A percentile compares a stretch with the other conserved stretches of the same genome.
Conservation (phyloP, 768 basidiomycete species). For the Tephrocybe sp. region DNA sequence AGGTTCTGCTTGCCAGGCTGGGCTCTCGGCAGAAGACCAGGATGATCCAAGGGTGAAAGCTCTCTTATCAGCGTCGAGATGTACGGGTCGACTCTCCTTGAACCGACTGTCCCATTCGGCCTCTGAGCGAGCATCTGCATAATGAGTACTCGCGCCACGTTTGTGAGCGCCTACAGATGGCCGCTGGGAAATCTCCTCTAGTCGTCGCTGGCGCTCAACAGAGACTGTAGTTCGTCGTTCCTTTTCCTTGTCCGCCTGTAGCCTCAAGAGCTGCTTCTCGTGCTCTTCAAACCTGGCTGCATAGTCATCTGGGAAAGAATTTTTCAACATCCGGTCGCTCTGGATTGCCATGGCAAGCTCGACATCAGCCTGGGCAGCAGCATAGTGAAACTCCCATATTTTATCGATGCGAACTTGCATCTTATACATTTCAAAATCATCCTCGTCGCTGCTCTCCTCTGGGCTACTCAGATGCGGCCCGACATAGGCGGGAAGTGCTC, state of each 20-base stretch:
- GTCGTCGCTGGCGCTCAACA: conserved; percentile 34
- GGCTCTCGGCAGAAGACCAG: conserved; percentile 7
- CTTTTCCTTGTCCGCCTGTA: conserved; percentile 45
- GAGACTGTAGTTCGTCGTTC: conserved; percentile 43
- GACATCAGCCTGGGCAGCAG: conserved; percentile 41
- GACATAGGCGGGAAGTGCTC: conserved; percentile 26
- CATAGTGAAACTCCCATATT: conserved; percentile 49
- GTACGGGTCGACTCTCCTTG: conserved; percentile 7
- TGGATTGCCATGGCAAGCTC: conserved; percentile 37
- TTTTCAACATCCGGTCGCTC: conserved; percentile 32
- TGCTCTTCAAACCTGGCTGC: conserved; percentile 32
- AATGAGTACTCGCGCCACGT: conserved; percentile 6
- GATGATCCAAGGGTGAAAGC: conserved; percentile 8
- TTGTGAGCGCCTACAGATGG: conserved; percentile 14
- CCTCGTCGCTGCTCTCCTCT: conserved; percentile 31
- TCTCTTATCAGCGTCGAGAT: conserved; percentile 14
- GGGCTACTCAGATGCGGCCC: conserved; percentile 31
- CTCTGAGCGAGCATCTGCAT: neutral
- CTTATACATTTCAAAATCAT: conserved; percentile 41
- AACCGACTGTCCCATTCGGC: conserved; percentile 14
- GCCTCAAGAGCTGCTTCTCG: conserved; percentile 32
- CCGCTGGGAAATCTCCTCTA: conserved; percentile 25
- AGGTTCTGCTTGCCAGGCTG: neutral
- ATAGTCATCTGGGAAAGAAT: conserved; percentile 26
- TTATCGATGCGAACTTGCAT: conserved; percentile 42